Conservation (phyloP, 345 rosid genomes). For the Syzygium grande region DNA sequence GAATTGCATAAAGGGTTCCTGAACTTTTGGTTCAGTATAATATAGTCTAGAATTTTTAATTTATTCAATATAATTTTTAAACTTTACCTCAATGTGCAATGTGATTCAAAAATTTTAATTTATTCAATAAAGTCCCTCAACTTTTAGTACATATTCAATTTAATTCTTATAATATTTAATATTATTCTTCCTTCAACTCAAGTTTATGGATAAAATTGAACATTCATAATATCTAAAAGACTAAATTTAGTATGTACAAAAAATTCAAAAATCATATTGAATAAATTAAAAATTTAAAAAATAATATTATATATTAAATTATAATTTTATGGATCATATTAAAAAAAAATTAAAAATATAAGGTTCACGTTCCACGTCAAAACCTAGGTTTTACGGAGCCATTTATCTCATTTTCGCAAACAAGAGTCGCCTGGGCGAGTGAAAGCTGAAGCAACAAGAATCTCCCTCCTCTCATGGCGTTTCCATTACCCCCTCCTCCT, state of each 20-base stretch:
- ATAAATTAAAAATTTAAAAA: no score
- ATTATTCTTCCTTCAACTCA: no score
- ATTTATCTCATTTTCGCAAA: not conserved
- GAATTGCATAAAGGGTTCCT: not conserved
- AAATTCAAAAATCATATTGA: accelerated
- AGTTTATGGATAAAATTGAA: no score
- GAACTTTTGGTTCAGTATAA: no score
- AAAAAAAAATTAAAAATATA: no score
- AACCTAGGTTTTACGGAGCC: not conserved
- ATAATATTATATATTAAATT: accelerated
- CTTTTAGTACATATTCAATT: no score
- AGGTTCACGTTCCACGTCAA: no score
- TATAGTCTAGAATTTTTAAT: no score
- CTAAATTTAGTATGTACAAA: accelerated
- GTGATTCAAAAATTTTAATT: no score
- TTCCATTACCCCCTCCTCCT: not conserved
- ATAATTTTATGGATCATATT: no score
- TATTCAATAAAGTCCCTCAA: no score
- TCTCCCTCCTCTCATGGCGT: not conserved
- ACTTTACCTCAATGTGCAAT: not conserved
- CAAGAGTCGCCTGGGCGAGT: not conserved
- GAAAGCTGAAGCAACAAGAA: not conserved
- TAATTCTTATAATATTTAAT: no score
- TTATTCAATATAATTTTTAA: not conserved
- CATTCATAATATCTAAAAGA: accelerated